Conservation (phyloP, 768 basidiomycete species). For the Thelephora aurantiotincta region DNA sequence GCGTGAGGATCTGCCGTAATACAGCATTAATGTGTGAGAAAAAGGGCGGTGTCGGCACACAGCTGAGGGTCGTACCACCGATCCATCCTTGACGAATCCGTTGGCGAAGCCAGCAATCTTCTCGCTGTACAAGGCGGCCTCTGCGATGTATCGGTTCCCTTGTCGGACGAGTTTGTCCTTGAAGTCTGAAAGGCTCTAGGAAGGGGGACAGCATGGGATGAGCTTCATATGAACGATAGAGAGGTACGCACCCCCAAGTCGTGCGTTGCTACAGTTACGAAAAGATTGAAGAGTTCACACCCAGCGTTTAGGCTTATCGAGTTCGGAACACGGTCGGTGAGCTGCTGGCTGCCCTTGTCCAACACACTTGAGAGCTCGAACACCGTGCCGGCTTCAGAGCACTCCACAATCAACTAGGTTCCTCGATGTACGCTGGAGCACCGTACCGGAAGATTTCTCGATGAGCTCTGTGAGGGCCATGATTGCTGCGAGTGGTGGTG, state of each 20-base stretch:
- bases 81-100: slow-evolving; percentile 91
- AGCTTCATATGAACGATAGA: slow-evolving; percentile 4
- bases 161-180: slow-evolving; percentile 75
- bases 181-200: slow-evolving; percentile 69
- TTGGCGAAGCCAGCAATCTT: slow-evolving; percentile 85
- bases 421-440: slow-evolving; percentile 1
- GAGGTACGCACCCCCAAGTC: slow-evolving; percentile 52
- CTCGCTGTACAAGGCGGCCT: slow-evolving; percentile 73
- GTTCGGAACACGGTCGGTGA: slow-evolving; percentile 54
- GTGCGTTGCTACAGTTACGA: slow-evolving; percentile 74
- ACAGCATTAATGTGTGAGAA: slow-evolving; percentile 8
- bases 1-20: slow-evolving; percentile 71
- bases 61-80: slow-evolving; percentile 38
- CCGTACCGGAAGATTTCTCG: slow-evolving; percentile 57
- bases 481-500: slow-evolving; percentile 80
- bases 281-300: slow-evolving; percentile 81
- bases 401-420: slow-evolving; percentile 1
- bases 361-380: slow-evolving; percentile 83
- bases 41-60: slow-evolving; percentile 6
- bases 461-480: slow-evolving; percentile 73
- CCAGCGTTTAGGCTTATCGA: slow-evolving; percentile 81
- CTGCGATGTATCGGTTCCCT: slow-evolving; percentile 60
- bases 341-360: slow-evolving; percentile 52
- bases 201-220: slow-evolving; percentile 3
- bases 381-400: slow-evolving; percentile 66